These are phyloP conservation scores for Colletotrichum sp. DNA, from an alignment of 2,329 filamentous ascomycete species.

Conservation along the genomic window DNA sequence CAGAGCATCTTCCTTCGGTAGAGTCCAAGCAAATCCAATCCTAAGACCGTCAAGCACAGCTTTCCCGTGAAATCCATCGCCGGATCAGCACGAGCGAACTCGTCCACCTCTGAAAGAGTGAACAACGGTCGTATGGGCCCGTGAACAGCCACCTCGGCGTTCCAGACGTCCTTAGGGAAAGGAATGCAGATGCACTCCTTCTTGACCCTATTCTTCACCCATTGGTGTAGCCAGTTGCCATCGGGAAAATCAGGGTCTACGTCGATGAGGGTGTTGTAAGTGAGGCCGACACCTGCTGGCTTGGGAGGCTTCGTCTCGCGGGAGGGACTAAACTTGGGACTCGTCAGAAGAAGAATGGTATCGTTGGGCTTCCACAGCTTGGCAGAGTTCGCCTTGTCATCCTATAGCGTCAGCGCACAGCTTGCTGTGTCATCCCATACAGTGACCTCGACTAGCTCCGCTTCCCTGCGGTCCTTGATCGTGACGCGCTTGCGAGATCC, in stretches of 20 bases:
- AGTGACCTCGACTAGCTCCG: conserved; percentile 51
- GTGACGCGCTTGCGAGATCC: conserved; percentile 55
- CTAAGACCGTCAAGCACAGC: conserved; percentile 36
- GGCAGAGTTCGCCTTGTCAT: conserved; percentile 49
- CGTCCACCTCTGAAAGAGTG: conserved; percentile 47
- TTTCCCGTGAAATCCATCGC: conserved; percentile 42
- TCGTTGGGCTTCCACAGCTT: conserved; percentile 48
- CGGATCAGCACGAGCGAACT: conserved; percentile 38
- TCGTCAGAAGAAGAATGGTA: conserved; percentile 55
- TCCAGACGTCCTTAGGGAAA: conserved; percentile 47
- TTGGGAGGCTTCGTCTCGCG: background rate
- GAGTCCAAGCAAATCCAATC: conserved; percentile 32
- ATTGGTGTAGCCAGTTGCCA: conserved; percentile 56
- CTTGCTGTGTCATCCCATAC: conserved; percentile 64
- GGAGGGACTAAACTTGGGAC: conserved; percentile 31
- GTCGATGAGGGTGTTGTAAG: conserved; percentile 54
- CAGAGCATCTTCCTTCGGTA: conserved; percentile 39
- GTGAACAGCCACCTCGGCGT: conserved; percentile 36
- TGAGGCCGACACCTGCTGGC: conserved; percentile 30
- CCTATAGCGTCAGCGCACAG: conserved; percentile 59
- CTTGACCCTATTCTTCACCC: conserved; percentile 50
- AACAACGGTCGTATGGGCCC: conserved; percentile 39
- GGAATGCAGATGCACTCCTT: conserved; percentile 54
- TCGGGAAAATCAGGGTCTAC: conserved; percentile 60
- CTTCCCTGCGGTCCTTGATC: background rate